Evolutionary conservation across 495 filamentous ascomycete species (phyloP).

Genomic region (Ramalina intermedia): DNA sequence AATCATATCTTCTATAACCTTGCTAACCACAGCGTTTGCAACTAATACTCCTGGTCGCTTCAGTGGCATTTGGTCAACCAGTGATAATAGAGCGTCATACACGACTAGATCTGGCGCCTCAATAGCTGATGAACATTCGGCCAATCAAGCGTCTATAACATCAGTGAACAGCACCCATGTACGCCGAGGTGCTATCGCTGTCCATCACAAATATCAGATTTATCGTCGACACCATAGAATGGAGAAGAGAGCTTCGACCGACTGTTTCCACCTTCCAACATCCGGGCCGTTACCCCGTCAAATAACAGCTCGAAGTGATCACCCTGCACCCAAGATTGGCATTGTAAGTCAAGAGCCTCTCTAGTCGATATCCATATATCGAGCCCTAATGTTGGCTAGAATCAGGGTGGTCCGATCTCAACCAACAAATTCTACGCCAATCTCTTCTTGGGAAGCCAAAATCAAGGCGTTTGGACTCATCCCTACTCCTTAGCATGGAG

Average conservation of each 20-base stretch:
- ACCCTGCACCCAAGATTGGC: conserved; percentile 33
- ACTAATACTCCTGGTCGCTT: not conserved
- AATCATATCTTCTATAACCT: conserved; percentile 1
- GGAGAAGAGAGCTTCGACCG: conserved; percentile 22
- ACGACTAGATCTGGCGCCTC: not conserved
- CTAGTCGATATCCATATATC: conserved; percentile 28
- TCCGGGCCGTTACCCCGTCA: conserved; percentile 39
- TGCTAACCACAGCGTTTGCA: conserved; percentile 1
- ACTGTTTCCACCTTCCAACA: conserved; percentile 45
- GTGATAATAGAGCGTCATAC: not conserved
- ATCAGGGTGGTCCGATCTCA: conserved; percentile 39
- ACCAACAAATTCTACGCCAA: conserved; percentile 95
- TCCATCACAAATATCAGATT: not conserved
- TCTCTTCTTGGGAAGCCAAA: conserved; percentile 67
- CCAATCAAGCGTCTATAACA: too few species aligned
- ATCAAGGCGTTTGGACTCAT: conserved; percentile 58
- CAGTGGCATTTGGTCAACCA: conserved; percentile 6
- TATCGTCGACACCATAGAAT: conserved; percentile 24
- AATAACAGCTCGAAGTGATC: conserved; percentile 36
- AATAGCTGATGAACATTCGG: not conserved
- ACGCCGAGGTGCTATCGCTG: not conserved
- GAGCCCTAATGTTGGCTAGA: conserved; percentile 13
- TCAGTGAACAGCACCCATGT: not conserved
- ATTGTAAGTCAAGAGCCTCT: conserved; percentile 29
- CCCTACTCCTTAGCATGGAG: conserved; percentile 76